Conservation (phyloP, 176 grass and related monocot species). For the Paspalum notatum region DNA sequence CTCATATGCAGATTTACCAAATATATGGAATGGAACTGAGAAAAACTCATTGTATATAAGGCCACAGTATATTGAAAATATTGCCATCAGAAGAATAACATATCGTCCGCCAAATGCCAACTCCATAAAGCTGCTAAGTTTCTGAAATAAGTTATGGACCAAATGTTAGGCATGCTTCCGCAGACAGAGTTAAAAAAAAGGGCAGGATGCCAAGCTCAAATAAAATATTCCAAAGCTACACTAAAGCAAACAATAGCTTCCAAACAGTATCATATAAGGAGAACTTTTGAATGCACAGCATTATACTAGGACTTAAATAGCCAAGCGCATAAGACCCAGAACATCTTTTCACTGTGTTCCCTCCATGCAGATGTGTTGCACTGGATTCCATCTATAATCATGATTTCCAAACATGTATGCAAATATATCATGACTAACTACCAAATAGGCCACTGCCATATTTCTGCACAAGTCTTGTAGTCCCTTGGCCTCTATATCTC, state of each 20-base stretch:
- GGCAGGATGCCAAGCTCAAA: constrained; percentile 1
- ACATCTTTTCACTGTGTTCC: constrained; percentile 11
- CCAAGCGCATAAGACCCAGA: neutral
- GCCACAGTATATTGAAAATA: constrained; percentile 99
- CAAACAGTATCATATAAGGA: neutral
- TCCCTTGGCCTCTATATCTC: neutral
- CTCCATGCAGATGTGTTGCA: constrained; percentile 10
- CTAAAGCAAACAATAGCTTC: constrained; percentile 15
- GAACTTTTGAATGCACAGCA: constrained; percentile 1
- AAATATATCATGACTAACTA: constrained; percentile 24
- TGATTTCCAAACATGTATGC: neutral
- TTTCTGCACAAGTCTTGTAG: neutral
- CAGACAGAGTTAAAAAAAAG: constrained; percentile 8
- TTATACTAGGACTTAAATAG: neutral
- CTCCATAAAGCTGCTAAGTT: constrained; percentile 97
- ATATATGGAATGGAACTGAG: constrained; percentile 97
- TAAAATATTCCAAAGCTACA: neutral
- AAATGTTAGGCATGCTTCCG: neutral
- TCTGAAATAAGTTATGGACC: constrained; percentile 60
- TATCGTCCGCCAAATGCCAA: constrained; percentile 99
- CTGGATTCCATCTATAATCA: neutral
- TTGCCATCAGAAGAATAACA: constrained; percentile 96
- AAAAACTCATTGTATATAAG: constrained; percentile 99
- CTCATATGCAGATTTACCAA: constrained; percentile 93
- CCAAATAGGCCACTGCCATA: constrained; percentile 20